Evolutionary conservation across 2,329 filamentous ascomycete species (phyloP).

Genomic region (Botrytis paeoniae): DNA sequence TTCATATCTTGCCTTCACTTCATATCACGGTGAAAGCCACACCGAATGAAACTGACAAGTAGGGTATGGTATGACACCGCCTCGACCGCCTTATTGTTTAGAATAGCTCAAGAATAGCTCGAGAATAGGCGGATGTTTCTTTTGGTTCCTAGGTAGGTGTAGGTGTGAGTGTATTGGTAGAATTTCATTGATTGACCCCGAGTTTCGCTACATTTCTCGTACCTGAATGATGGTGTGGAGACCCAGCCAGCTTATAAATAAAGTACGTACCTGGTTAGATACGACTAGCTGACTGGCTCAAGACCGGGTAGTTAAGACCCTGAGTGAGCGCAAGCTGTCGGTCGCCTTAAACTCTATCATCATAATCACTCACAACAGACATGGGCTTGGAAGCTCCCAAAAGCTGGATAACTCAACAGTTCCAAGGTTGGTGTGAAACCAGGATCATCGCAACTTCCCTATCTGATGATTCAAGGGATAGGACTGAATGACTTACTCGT

Average conservation of each 20-base stretch:
- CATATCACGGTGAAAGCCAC: neutral
- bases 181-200: slow-evolving; percentile 4
- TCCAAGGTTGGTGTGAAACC: neutral
- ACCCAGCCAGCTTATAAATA: neutral
- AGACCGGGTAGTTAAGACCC: neutral
- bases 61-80: neutral
- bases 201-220: slow-evolving; percentile 4
- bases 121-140: neutral
- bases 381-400: neutral
- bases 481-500: neutral
- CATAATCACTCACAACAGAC: neutral
- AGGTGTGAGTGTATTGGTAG: neutral
- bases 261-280: neutral
- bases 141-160: too few species aligned
- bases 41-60: neutral
- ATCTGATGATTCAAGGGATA: neutral
- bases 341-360: neutral
- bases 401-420: neutral
- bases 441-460: neutral
- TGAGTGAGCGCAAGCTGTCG: slow-evolving; percentile 5
- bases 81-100: slow-evolving; percentile 1
- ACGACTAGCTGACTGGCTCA: neutral
- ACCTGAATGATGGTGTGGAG: slow-evolving; percentile 8
- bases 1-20: too few species aligned
- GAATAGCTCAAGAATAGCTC: neutral